Evolutionary conservation across 179 eudicot species (phyloP).

Genomic region (Beta lomatogona): DNA sequence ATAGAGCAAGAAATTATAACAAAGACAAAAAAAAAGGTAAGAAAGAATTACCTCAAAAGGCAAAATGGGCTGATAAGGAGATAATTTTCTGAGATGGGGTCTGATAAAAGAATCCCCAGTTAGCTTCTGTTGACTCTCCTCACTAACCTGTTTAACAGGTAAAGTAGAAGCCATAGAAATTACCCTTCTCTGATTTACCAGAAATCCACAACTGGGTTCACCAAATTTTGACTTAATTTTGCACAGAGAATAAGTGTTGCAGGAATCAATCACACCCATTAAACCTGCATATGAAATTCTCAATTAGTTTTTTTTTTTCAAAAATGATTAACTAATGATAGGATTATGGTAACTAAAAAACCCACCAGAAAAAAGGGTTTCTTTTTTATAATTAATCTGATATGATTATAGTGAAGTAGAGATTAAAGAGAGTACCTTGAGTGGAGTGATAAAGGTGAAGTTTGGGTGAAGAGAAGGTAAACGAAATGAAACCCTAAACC

Average conservation of each 20-base stretch:
- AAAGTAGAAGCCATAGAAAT: slow-evolving; percentile 63
- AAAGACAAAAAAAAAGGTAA: background rate
- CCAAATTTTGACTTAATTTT: slow-evolving; percentile 40
- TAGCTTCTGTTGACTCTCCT: slow-evolving; percentile 36
- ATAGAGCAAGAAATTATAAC: background rate
- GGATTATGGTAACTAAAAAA: background rate
- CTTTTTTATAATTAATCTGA: background rate
- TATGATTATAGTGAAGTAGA: background rate
- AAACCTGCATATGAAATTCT: slow-evolving; percentile 34
- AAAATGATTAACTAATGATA: no score
- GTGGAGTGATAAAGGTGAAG: background rate
- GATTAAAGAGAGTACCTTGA: slow-evolving; percentile 19
- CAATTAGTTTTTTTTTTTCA: slow-evolving; percentile 10
- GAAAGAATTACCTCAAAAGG: slow-evolving; percentile 74
- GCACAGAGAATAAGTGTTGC: slow-evolving; percentile 39
- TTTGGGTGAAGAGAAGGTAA: background rate
- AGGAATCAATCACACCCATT: slow-evolving; percentile 65
- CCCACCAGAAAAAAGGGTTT: background rate
- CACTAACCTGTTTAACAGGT: slow-evolving; percentile 44
- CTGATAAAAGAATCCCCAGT: slow-evolving; percentile 90
- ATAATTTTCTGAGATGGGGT: slow-evolving; percentile 82
- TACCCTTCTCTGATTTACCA: slow-evolving; percentile 37
- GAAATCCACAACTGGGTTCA: slow-evolving; percentile 30
- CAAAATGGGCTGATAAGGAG: slow-evolving; percentile 94
- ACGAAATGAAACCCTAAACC: slow-evolving; percentile 31